These are phyloP conservation scores for Ambrosia hybrid DNA, from an alignment of 140 eudicot genomes.

Conservation along the genomic window DNA sequence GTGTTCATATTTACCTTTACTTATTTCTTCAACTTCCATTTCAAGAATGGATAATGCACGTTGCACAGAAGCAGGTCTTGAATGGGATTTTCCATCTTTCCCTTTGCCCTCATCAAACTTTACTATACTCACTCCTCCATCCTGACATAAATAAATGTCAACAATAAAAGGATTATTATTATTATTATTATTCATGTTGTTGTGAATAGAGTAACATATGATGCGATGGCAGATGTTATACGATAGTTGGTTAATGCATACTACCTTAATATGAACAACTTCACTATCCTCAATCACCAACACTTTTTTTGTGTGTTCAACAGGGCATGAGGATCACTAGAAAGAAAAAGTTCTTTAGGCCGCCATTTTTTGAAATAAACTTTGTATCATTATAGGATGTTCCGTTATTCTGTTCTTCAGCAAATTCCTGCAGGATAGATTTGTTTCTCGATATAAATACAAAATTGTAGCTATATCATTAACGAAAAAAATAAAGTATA, in stretches of 20 bases:
- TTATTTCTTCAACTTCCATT: conserved; percentile 98
- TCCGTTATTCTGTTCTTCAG: conserved; percentile 48
- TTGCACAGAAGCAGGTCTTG: conserved; percentile 88
- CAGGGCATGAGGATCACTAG: conserved; percentile 96
- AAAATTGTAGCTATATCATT: conserved; percentile 1
- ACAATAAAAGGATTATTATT: no score
- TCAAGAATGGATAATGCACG: conserved; percentile 93
- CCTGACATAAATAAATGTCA: conserved; percentile 42
- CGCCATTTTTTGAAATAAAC: conserved; percentile 63
- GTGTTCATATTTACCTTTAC: conserved; percentile 89
- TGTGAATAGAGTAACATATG: no score
- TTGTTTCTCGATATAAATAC: neutral
- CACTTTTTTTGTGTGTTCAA: conserved; percentile 93
- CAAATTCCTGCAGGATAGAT: conserved; percentile 52
- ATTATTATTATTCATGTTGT: no score
- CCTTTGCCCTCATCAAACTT: conserved; percentile 75
- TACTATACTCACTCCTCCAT: conserved; percentile 82
- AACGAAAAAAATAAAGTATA: neutral
- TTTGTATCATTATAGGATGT: conserved; percentile 67
- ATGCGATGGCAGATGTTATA: no score
- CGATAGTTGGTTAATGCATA: conserved; percentile 3
- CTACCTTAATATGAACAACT: conserved; percentile 72
- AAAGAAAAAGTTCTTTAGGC: conserved; percentile 84
- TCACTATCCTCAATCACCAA: conserved; percentile 94
- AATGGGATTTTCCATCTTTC: conserved; percentile 42